phyloP scores from a whole-genome alignment of 352 stramenopile genomes.

The Thraustochytrium striatum region DNA sequence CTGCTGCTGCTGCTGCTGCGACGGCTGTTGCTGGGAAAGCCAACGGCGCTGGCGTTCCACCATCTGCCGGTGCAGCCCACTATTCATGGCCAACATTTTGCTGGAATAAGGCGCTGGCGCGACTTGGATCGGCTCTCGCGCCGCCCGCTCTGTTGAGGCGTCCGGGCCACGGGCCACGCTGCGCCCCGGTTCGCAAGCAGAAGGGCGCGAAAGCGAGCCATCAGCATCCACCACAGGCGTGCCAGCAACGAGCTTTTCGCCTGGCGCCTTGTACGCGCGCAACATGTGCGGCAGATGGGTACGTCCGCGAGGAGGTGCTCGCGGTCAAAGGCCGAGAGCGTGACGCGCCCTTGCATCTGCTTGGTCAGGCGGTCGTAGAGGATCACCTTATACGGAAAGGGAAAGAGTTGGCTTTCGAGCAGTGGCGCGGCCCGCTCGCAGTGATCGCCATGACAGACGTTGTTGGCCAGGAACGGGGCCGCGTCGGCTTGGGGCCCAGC shows the following conservation, averaged over 20 bases:
- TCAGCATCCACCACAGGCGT: neutral
- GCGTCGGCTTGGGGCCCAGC: no score
- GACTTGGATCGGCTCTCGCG: neutral
- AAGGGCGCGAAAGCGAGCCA: neutral
- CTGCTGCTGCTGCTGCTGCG: no score
- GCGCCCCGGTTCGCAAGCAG: neutral
- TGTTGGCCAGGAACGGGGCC: no score
- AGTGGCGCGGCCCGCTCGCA: no score
- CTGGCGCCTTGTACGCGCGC: neutral
- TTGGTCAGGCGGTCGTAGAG: neutral
- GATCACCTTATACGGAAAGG: neutral
- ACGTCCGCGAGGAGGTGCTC: neutral
- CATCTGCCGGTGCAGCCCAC: neutral
- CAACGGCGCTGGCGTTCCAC: neutral
- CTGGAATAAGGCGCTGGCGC: neutral
- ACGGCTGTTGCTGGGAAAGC: no score
- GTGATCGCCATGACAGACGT: no score
- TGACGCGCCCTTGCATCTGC: neutral
- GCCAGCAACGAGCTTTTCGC: neutral
- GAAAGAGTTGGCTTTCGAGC: no score
- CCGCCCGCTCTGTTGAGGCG: neutral
- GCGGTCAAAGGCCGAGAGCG: neutral
- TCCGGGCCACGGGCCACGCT: neutral
- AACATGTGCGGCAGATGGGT: neutral
- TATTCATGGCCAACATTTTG: neutral